phyloP scores from a whole-genome alignment of 2,329 filamentous ascomycete genomes.

The Aureobasidium sp. region DNA sequence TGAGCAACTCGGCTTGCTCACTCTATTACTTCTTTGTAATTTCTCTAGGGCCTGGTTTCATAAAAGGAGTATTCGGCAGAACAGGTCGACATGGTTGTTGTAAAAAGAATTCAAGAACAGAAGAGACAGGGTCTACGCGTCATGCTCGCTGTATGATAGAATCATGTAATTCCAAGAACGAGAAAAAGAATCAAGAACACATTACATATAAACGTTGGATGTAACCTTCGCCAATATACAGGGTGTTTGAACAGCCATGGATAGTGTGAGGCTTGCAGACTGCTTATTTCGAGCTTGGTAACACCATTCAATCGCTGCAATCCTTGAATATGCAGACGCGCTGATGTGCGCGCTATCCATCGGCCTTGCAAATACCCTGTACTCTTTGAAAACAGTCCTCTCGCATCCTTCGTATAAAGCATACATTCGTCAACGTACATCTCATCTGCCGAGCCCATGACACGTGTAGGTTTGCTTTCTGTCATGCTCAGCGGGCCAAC shows the following conservation, averaged over 20 bases:
- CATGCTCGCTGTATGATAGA: conserved; percentile 17
- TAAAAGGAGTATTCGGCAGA: conserved; percentile 10
- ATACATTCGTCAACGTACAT: not conserved
- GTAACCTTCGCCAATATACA: no score
- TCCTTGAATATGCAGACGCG: not conserved
- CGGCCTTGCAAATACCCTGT: not conserved
- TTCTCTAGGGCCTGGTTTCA: conserved; percentile 5
- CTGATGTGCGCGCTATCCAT: not conserved
- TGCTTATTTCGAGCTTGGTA: not conserved
- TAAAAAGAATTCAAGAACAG: conserved; percentile 10
- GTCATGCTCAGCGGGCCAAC: not conserved
- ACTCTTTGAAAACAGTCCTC: no score
- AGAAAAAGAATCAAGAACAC: conserved; percentile 12
- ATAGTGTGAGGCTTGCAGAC: not conserved
- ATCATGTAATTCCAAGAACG: conserved; percentile 15
- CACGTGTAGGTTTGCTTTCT: not conserved
- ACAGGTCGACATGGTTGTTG: conserved; percentile 14
- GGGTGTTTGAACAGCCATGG: no score
- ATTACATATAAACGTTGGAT: no score
- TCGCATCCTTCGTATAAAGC: not conserved
- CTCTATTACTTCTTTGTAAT: conserved; percentile 15
- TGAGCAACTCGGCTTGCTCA: not conserved
- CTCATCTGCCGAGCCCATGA: not conserved
- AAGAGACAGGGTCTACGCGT: conserved; percentile 7
- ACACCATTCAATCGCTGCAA: not conserved